Evolutionary conservation across 2,329 filamentous ascomycete species (phyloP), one percentile per base, ranked within the genome.

Genomic region (Phoma sp.): DNA sequence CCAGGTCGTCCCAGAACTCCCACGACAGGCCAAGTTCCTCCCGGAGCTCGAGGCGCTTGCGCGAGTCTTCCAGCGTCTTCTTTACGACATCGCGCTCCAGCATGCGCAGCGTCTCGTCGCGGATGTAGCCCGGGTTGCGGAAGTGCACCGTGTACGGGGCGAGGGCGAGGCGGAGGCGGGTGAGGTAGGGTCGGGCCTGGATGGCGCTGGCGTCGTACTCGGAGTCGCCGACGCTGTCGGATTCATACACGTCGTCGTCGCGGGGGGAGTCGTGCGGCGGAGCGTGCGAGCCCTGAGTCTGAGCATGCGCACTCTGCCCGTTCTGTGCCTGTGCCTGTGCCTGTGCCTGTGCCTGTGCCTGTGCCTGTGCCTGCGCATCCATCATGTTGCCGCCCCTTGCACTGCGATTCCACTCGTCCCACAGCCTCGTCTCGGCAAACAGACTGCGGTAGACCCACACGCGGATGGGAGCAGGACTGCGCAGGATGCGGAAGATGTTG

Each of bases 1-100:
- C 81, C 40, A 87, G 77, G 32, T 85, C 83, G 61, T 83, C 77
- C 86, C 86, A 88, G 61, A 86, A 81, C 48, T 80, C 76, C 30
- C 78, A 76, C 34, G 83, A 81, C 57, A 82, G 76, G 30, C 85
- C 86, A 25, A 87, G 77, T 59, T 82, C 81, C 61, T 84, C 79
- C 55, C 84, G 78, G 53, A 84, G 78, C 62, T 84, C 80, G 34
- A 80, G 78, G 59, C 82, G 81, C 58, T 82, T 80, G 42, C 84
- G 80, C 20, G 83, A 85, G 55, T 82, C 82, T 61, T 84, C 82
- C 17, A 87, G 71, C 40, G 84, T 85, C 61, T 83, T 82, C 68
- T 87, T 87, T 55, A 83, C 82, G 26, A 83, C 80, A 45, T 72
- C 70, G 10, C 69, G 69, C 50, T 84, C 81, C 45, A 87, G 76